Evolutionary conservation across 2,329 filamentous ascomycete species (phyloP), one percentile per base, ranked within the genome.

Genomic region (Alternaria viburni): DNA sequence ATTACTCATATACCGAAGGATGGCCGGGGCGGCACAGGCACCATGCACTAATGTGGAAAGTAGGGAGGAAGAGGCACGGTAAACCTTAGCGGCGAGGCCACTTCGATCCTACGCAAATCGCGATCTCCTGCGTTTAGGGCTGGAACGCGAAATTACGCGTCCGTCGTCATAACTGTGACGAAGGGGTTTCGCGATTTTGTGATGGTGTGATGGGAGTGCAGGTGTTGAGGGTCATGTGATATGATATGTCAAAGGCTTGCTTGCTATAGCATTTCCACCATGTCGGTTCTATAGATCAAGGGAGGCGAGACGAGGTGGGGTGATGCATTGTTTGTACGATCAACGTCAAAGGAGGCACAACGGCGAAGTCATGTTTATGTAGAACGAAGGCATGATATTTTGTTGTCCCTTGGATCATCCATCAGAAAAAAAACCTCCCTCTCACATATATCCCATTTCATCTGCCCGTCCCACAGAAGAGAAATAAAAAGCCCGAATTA

Each of bases 311-410:
- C 45, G 45, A 36, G 17, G 28, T 36, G 28, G 17, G 19, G 6
- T 23, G 15, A 36, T 25, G 52, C 32, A 54, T 30, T 49, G 13
- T 51, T 50, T 57, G 30, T 57, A 57, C 43, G 55, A 23, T 51
- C 55, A 28, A 28, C 36, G 36, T 17, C 36, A 41, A 41, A 41
- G n/a, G 30, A 25, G 23, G 6, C 15, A 41, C 17, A 15, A n/a
- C 10, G 13, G 12, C 25, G 15, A 41, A 41, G 36, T 41, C 36
- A 41, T 41, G 32, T 15, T n/a, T 28, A 45, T 23, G 30, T 49
- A 51, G 23, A 52, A 58, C 26, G 56, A 58, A 43, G 56, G 47
- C 46, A 36, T 58, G 46, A 44, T 51, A 52, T 52, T 58, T 43
- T 52, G 23, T 51, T 36, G 23, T 43, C 32, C 46, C 23, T 12